Evolutionary conservation across 139 green algal genomes (phyloP).

Genomic region (Picochlorum costavermella): DNA sequence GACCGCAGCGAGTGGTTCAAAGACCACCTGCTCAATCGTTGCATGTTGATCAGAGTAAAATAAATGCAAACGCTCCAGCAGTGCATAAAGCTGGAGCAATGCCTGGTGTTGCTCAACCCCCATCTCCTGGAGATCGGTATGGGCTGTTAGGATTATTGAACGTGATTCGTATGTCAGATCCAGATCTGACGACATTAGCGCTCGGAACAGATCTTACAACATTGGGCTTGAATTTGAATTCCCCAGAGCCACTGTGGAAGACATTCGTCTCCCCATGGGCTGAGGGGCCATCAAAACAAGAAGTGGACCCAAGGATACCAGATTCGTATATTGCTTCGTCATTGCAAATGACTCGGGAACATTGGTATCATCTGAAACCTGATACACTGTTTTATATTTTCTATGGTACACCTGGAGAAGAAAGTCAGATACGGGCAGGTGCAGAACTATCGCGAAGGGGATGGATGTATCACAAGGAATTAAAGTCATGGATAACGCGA

Average conservation of each 20-base stretch:
- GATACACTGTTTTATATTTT: conserved; percentile 99
- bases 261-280: conserved; percentile 79
- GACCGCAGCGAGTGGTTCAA: conserved; percentile 14
- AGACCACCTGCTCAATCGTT: conserved; percentile 10
- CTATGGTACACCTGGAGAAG: conserved; percentile 74
- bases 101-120: background rate
- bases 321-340: conserved; percentile 75
- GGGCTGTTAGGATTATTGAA: conserved; percentile 84
- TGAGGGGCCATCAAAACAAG: conserved; percentile 55
- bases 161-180: conserved; percentile 80
- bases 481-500: conserved; percentile 75
- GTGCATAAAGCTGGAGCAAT: background rate
- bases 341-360: conserved; percentile 68
- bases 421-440: conserved; percentile 86
- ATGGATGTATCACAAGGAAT: conserved; percentile 82
- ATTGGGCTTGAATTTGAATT: conserved; percentile 92
- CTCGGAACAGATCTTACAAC: conserved; percentile 93
- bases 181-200: conserved; percentile 87
- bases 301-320: conserved; percentile 76
- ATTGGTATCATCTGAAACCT: conserved; percentile 90
- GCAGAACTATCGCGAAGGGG: conserved; percentile 82
- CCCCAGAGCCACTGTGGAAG: conserved; percentile 63
- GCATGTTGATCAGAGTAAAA: background rate
- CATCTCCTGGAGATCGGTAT: conserved; percentile 59
- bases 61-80: conserved; percentile 8